Conservation (phyloP, 176 grass and related monocot genomes). For the Rhynchospora pubera region DNA sequence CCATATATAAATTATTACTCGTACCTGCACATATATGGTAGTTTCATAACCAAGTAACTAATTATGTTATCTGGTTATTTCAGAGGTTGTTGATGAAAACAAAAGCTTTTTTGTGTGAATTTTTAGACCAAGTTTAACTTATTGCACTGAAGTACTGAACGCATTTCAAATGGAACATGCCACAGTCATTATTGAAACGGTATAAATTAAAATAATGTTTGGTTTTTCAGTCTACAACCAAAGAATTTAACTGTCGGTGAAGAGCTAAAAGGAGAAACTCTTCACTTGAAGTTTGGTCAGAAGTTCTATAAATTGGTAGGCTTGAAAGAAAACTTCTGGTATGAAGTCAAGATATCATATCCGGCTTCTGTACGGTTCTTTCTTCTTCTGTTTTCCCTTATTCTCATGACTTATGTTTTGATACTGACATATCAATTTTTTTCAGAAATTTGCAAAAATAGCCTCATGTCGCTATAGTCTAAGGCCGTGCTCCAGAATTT, state of each 20-base stretch:
- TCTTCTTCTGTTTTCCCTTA: neutral
- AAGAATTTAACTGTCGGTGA: constrained; percentile 46
- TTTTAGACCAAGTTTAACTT: neutral
- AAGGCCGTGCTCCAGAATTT: too few species aligned
- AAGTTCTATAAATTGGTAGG: constrained; percentile 50
- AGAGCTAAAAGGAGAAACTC: constrained; percentile 48
- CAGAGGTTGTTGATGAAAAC: neutral
- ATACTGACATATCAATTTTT: neutral
- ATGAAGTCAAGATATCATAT: constrained; percentile 98
- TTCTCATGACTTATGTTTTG: neutral
- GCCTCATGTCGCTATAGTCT: neutral
- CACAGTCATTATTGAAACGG: neutral
- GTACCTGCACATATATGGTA: neutral
- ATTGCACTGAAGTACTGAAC: too few species aligned
- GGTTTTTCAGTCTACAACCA: constrained; percentile 33
- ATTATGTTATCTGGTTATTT: neutral
- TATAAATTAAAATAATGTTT: neutral
- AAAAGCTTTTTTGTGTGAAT: neutral
- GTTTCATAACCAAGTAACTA: neutral
- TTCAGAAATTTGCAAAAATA: neutral
- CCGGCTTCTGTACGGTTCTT: constrained; percentile 66
- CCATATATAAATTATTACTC: neutral
- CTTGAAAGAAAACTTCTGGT: constrained; percentile 43
- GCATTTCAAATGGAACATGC: neutral
- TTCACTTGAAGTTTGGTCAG: constrained; percentile 39